These are phyloP conservation scores for Claviceps monticola DNA, from an alignment of 2,329 filamentous ascomycete species.

Conservation along the genomic window DNA sequence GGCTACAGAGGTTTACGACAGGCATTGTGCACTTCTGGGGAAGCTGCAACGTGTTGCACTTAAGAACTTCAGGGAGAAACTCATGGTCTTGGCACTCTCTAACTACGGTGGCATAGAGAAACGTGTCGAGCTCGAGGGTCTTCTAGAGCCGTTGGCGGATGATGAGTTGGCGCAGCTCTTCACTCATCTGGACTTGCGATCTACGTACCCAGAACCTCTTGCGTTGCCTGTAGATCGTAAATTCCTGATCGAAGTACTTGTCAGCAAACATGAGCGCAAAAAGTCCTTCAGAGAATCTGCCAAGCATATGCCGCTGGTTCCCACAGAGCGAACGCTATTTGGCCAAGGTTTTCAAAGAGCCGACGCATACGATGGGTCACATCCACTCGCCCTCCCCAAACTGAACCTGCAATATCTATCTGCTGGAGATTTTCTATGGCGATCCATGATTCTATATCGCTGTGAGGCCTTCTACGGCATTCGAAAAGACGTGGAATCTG, in stretches of 20 bases:
- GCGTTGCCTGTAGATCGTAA: conserved; percentile 48
- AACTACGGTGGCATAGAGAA: conserved; percentile 84
- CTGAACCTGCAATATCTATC: conserved; percentile 92
- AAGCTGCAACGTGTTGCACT: conserved; percentile 65
- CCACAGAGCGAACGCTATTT: conserved; percentile 72
- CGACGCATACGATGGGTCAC: conserved; percentile 75
- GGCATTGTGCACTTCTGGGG: conserved; percentile 64
- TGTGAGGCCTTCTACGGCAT: conserved; percentile 91
- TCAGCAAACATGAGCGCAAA: conserved; percentile 62
- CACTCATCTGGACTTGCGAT: conserved; percentile 60
- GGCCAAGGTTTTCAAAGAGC: conserved; percentile 66
- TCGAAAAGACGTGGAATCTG: conserved; percentile 75
- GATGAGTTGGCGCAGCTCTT: conserved; percentile 60
- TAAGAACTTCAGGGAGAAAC: conserved; percentile 74
- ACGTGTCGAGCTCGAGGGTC: conserved; percentile 60
- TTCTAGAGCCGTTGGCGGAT: conserved; percentile 61
- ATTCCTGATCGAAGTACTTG: conserved; percentile 57
- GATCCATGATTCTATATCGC: conserved; percentile 77
- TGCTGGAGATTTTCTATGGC: conserved; percentile 92
- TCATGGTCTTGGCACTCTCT: conserved; percentile 81
- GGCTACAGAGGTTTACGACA: conserved; percentile 59
- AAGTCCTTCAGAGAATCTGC: conserved; percentile 73
- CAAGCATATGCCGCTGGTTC: conserved; percentile 58
- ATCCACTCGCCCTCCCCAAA: conserved; percentile 82
- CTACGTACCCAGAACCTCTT: conserved; percentile 62